phyloP scores from a whole-genome alignment of 352 stramenopile species.

The Phytophthora constricta region DNA sequence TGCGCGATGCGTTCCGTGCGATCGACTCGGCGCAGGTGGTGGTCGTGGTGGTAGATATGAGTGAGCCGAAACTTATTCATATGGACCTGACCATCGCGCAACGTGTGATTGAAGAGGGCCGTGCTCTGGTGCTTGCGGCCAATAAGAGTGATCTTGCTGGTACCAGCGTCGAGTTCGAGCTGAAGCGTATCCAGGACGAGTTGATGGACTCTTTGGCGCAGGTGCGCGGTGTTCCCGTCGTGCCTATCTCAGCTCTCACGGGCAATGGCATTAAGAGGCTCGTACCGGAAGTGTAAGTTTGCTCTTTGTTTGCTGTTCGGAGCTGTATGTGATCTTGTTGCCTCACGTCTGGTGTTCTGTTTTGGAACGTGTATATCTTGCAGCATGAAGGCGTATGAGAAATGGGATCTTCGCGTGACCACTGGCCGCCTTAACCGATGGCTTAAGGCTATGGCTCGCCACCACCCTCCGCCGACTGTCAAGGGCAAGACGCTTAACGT shows the following conservation, averaged over 20 bases:
- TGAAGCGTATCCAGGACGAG: slow-evolving; percentile 74
- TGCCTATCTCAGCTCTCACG: slow-evolving; percentile 79
- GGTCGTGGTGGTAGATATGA: slow-evolving; percentile 86
- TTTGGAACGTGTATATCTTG: no score
- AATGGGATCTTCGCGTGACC: slow-evolving; percentile 81
- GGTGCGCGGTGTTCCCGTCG: slow-evolving; percentile 76
- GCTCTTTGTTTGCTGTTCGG: no score
- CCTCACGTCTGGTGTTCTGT: neutral
- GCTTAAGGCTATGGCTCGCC: slow-evolving; percentile 84
- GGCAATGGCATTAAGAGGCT: slow-evolving; percentile 83
- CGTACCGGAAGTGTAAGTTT: slow-evolving; percentile 70
- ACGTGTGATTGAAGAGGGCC: slow-evolving; percentile 81
- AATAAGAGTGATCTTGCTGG: slow-evolving; percentile 80
- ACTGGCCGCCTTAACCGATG: slow-evolving; percentile 83
- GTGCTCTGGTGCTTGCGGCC: slow-evolving; percentile 71
- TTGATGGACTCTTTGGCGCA: slow-evolving; percentile 76
- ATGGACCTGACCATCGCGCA: slow-evolving; percentile 88
- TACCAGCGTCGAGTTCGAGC: slow-evolving; percentile 58
- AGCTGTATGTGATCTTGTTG: no score
- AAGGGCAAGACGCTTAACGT: slow-evolving; percentile 88
- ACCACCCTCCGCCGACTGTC: slow-evolving; percentile 81
- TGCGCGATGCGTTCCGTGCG: slow-evolving; percentile 80
- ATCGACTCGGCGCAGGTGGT: slow-evolving; percentile 86
- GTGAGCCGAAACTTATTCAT: slow-evolving; percentile 81
- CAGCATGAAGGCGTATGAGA: slow-evolving; percentile 80